phyloP scores from a whole-genome alignment of 768 basidiomycete species.

The Rhodotorula diobovata region DNA sequence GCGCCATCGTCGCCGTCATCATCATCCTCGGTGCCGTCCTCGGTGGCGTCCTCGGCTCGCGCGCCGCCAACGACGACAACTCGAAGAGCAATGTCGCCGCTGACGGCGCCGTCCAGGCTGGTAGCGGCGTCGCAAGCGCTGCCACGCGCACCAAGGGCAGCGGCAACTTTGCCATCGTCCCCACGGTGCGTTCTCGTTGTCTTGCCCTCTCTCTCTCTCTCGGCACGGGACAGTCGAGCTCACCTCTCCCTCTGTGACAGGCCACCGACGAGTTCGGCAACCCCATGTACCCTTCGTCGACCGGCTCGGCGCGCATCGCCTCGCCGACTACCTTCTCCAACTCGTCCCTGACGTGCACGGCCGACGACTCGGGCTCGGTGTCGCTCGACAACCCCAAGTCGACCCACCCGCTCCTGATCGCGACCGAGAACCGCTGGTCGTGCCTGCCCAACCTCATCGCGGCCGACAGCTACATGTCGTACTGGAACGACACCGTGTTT shows the following conservation, averaged over 20 bases:
- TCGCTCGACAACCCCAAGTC: constrained; percentile 63
- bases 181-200: constrained; percentile 61
- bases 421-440: constrained; percentile 85
- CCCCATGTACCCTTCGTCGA: constrained; percentile 57
- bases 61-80: constrained; percentile 52
- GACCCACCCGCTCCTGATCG: constrained; percentile 85
- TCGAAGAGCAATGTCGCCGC: constrained; percentile 24
- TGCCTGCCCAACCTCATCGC: constrained; percentile 71
- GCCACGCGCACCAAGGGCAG: constrained; percentile 70
- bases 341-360: constrained; percentile 64
- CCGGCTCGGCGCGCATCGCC: constrained; percentile 52
- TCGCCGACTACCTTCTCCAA: constrained; percentile 52
- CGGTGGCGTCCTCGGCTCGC: constrained; percentile 74
- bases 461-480: constrained; percentile 74
- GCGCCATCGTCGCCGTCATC: constrained; percentile 44
- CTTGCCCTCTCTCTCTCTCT: too few relatives aligned
- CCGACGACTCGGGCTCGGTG: constrained; percentile 62
- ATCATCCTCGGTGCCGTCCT: constrained; percentile 52
- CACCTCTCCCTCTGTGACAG: background rate
- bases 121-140: constrained; percentile 12
- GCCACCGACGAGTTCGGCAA: constrained; percentile 39
- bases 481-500: constrained; percentile 89
- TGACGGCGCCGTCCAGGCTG: background rate
- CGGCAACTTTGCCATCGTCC: constrained; percentile 76
- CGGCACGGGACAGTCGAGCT: background rate